Percentiles rank a stretch among this genome's conserved stretches.
Conservation (phyloP, 2,329 filamentous ascomycete genomes). For the Sarocladiaceae sp. region DNA sequence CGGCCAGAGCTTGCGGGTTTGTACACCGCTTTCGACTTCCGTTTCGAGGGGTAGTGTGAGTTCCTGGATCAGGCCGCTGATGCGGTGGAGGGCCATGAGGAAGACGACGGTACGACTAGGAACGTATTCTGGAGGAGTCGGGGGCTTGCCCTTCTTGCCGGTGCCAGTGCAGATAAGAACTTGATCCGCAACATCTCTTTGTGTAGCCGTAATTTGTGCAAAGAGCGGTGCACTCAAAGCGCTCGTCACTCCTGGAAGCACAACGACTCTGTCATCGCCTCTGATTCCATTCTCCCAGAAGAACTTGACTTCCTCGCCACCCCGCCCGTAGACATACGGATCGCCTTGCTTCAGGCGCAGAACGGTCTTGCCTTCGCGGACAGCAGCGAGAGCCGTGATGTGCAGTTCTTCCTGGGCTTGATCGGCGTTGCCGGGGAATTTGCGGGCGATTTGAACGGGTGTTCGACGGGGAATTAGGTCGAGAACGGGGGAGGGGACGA, state of each 20-base stretch:
- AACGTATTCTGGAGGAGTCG: constrained; percentile 76
- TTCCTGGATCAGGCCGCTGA: constrained; percentile 68
- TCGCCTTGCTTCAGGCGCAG: constrained; percentile 94
- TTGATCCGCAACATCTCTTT: constrained; percentile 86
- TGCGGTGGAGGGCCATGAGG: constrained; percentile 88
- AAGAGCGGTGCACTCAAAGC: constrained; percentile 85
- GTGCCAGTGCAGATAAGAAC: constrained; percentile 96
- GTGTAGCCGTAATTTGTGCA: constrained; percentile 81
- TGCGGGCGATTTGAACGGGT: constrained; percentile 85
- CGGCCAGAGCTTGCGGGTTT: constrained; percentile 61
- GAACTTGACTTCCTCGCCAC: constrained; percentile 86
- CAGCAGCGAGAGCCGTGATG: constrained; percentile 67
- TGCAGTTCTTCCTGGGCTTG: constrained; percentile 88
- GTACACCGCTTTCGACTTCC: constrained; percentile 23
- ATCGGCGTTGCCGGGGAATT: constrained; percentile 97
- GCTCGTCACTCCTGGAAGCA: constrained; percentile 87
- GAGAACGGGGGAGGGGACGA: constrained; percentile 78
- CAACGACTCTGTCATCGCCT: constrained; percentile 47
- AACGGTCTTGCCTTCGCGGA: constrained; percentile 66
- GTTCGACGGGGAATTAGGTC: constrained; percentile 88
- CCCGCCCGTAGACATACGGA: constrained; percentile 92
- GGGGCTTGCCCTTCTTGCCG: constrained; percentile 80
- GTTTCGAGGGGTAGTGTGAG: constrained; percentile 49
- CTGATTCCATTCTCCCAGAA: constrained; percentile 70
- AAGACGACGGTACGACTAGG: constrained; percentile 81